A percentile compares a stretch with the other conserved stretches of the same genome.
Evolutionary conservation across 208 protist genomes (phyloP).

Genomic region (Tritrichomonas foetus): DNA sequence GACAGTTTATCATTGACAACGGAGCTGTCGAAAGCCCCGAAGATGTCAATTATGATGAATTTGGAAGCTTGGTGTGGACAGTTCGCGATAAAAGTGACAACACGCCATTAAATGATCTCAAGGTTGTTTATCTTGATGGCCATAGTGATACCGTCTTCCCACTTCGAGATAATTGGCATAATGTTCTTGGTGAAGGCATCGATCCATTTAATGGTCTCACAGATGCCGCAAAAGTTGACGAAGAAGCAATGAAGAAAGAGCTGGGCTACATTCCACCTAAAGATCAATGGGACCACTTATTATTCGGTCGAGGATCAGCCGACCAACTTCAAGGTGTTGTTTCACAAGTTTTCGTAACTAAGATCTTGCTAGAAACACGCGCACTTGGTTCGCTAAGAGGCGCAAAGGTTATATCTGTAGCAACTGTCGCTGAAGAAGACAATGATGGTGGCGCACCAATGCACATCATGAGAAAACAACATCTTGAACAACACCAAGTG

Average conservation of each 20-base stretch:
- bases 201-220: background rate
- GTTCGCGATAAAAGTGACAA: background rate
- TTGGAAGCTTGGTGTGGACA: constrained; percentile 8
- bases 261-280: background rate
- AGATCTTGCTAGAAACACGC: constrained; percentile 3
- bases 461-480: background rate
- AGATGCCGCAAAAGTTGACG: background rate
- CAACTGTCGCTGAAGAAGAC: constrained; percentile 28
- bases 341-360: constrained; percentile 19
- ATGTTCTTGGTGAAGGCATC: background rate
- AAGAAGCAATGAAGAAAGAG: background rate
- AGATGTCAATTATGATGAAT: background rate
- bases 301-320: constrained; percentile 5
- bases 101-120: background rate
- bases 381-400: background rate
- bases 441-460: constrained; percentile 32
- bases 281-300: constrained; percentile 8
- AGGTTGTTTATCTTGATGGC: background rate
- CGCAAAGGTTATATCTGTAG: background rate
- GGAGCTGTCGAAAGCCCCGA: background rate
- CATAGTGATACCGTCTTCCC: constrained; percentile 30
- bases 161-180: constrained; percentile 27
- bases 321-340: constrained; percentile 36
- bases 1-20: background rate
- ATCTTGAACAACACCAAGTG: background rate